Conservation (phyloP, 768 basidiomycete genomes). For the Dacryopinax spathularia region DNA sequence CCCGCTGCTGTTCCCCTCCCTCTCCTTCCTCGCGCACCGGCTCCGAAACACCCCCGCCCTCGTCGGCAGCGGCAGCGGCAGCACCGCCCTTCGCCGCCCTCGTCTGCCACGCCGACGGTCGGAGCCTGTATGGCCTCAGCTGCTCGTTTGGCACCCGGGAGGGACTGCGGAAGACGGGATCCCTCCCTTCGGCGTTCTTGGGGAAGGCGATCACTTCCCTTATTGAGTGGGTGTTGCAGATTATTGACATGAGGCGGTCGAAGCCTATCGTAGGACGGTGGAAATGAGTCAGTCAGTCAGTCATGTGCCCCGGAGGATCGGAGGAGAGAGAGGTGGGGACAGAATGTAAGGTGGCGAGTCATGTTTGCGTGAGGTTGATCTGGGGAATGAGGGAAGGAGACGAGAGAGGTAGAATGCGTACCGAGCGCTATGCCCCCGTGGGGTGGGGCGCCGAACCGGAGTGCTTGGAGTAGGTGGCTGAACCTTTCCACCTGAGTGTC, state of each 20-base stretch:
- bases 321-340: too few relatives aligned
- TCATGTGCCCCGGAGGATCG: too few relatives aligned
- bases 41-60: not conserved
- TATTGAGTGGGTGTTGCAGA: constrained; percentile 76
- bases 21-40: not conserved
- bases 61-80: not conserved
- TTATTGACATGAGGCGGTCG: constrained; percentile 81
- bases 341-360: not conserved
- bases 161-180: constrained; percentile 82
- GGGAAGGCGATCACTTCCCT: constrained; percentile 96
- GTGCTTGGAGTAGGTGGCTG: constrained; percentile 70
- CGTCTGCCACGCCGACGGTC: not conserved
- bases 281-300: not conserved
- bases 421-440: constrained; percentile 92
- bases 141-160: constrained; percentile 39
- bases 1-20: not conserved
- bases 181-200: constrained; percentile 70
- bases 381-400: not conserved
- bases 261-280: constrained; percentile 42
- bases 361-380: not conserved
- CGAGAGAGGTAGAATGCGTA: constrained; percentile 22
- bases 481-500: constrained; percentile 60
- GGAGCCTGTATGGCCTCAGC: constrained; percentile 23
- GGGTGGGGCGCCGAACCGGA: constrained; percentile 82
- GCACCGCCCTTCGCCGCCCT: not conserved